phyloP scores from a whole-genome alignment of 345 rosid species.

The Punica granatum region DNA sequence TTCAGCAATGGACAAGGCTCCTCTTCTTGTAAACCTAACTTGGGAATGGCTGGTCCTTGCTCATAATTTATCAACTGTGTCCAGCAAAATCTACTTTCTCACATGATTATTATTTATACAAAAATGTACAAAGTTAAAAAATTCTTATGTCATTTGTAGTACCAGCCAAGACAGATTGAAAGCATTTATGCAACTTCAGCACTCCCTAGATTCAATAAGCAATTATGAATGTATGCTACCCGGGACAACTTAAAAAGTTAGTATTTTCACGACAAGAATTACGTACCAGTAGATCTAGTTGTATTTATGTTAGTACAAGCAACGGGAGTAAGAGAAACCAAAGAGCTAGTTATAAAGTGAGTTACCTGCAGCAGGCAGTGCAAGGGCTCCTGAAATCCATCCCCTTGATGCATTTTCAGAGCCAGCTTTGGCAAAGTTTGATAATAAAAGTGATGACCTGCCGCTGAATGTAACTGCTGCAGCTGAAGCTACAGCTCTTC shows the following conservation, averaged over 20 bases:
- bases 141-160: not conserved
- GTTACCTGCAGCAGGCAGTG: constrained; percentile 87
- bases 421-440: constrained; percentile 37
- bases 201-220: not conserved
- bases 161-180: not conserved
- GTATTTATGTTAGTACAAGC: not conserved
- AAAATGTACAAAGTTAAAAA: no score
- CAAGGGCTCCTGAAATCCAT: constrained; percentile 79
- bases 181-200: not conserved
- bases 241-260: not conserved
- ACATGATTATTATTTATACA: no score
- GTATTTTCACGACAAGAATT: not conserved
- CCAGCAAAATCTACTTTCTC: no score
- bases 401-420: constrained; percentile 41
- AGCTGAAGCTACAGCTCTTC: constrained; percentile 64
- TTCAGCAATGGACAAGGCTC: constrained; percentile 28
- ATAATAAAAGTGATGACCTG: constrained; percentile 43
- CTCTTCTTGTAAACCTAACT: constrained; percentile 15
- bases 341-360: not conserved
- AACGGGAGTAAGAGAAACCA: not conserved
- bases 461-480: constrained; percentile 51
- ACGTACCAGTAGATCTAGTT: not conserved
- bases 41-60: not conserved
- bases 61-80: not conserved
- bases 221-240: not conserved